Evolutionary conservation across 164 flowering plant genomes (phyloP), one percentile per base, ranked within the genome.

Genomic region (Chimonanthus praecox): DNA sequence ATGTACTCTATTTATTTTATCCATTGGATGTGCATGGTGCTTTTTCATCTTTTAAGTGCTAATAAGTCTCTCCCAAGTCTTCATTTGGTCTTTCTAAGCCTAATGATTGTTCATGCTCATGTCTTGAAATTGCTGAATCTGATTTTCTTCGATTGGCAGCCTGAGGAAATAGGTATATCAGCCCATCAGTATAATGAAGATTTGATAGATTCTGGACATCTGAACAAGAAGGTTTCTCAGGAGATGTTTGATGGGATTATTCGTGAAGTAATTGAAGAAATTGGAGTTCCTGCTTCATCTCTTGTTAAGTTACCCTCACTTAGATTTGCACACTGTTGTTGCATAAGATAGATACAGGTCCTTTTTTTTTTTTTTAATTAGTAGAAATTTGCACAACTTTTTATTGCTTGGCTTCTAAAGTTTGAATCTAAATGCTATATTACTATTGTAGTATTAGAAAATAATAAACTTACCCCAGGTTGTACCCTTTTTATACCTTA

Each of bases 261-360:
- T 69, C 95, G 97, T 74, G 99, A 96, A 87, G 99, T 94, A 44
- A 92, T 90, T 71, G 99, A 96, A 89, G 99, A 96, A 85, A 89
- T 89, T 80, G 99, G 99, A 78, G 95, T 90, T 49, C 94, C 98
- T 46, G 79, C 82, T 4, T 18, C 77, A 62, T 79, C 88, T 74
- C 94, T 96, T 10, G 97, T 95, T 76, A 82, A 79, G 88, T 81
- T 70, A 46, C 67, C 65, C 77, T 76, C 63, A 33, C 58, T 49
- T 8, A 16, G 47, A 43, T 66, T 44, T 66, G 48, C 16, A 66
- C 47, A 33, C 48, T 33, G 68, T 43, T 5, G 45, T 66, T 66
- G 48, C 47, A 3, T 33, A 33, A 33, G 33, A 45, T 43, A 45
- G 68, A 20, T 54, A 11, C n/a, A 54, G 33, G 33, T 54, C 8